These are phyloP conservation scores for Epipyxis sp. DNA, from an alignment of 108 stramenopile species.

Conservation along the genomic window DNA sequence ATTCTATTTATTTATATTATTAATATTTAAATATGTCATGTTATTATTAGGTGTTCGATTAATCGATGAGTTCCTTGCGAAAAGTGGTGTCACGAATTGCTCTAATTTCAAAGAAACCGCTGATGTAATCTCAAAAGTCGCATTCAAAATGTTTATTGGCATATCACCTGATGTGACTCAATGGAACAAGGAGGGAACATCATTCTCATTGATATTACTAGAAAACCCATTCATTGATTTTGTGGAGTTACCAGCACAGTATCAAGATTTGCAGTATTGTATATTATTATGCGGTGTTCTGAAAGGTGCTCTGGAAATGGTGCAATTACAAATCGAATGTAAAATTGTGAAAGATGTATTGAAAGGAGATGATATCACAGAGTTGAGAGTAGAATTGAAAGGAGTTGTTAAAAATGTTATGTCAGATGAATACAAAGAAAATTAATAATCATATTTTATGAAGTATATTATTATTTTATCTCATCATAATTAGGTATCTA, in stretches of 20 bases:
- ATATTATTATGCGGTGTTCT: slow-evolving; percentile 86
- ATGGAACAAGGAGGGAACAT: slow-evolving; percentile 62
- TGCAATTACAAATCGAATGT: slow-evolving; percentile 68
- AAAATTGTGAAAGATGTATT: slow-evolving; percentile 69
- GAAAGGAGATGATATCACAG: slow-evolving; percentile 80
- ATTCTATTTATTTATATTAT: not conserved
- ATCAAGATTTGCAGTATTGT: slow-evolving; percentile 71
- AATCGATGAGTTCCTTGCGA: slow-evolving; percentile 92
- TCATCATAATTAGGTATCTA: too few species aligned
- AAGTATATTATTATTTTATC: too few species aligned
- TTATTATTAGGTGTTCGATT: slow-evolving; percentile 69
- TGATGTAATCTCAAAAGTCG: slow-evolving; percentile 80
- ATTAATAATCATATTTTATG: too few species aligned
- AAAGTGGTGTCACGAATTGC: slow-evolving; percentile 57
- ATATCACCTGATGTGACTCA: slow-evolving; percentile 70
- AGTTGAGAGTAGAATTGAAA: slow-evolving; percentile 73
- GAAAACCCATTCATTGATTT: slow-evolving; percentile 88
- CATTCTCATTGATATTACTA: slow-evolving; percentile 70
- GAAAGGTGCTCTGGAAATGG: slow-evolving; percentile 85
- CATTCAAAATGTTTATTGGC: slow-evolving; percentile 94
- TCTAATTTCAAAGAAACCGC: slow-evolving; percentile 72
- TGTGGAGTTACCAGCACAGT: slow-evolving; percentile 80
- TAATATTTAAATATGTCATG: too few species aligned
- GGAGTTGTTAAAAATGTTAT: slow-evolving; percentile 43
- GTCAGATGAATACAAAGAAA: slow-evolving; percentile 53